Evolutionary conservation across 208 protist species (phyloP).

Genomic region (Acanthamoeba divionensis): DNA sequence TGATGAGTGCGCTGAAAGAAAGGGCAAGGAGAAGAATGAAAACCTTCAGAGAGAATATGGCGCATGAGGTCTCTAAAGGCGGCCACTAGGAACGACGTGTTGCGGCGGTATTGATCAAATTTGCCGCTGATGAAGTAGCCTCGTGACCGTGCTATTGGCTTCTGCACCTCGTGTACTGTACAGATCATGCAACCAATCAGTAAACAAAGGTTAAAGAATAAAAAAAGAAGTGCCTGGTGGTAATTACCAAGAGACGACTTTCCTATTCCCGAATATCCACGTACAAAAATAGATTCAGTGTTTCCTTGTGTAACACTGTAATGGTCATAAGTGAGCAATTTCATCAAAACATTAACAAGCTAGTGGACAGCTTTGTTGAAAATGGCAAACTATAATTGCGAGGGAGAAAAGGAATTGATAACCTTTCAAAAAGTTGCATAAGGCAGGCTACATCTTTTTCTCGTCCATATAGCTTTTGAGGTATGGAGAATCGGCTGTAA

Average conservation of each 20-base stretch:
- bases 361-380: too few species aligned
- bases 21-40: not conserved
- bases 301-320: not conserved
- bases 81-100: not conserved
- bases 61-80: conserved; percentile 34
- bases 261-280: conserved; percentile 38
- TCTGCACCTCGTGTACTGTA: too few species aligned
- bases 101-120: conserved; percentile 42
- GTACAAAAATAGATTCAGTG: not conserved
- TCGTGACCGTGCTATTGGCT: not conserved
- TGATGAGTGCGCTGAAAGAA: too few species aligned
- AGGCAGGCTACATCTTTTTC: not conserved
- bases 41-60: conserved; percentile 10
- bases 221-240: too few species aligned
- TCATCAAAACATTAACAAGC: too few species aligned
- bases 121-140: conserved; percentile 50
- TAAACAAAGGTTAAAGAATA: too few species aligned
- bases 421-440: not conserved
- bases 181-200: not conserved
- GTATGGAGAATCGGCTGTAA: not conserved
- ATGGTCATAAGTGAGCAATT: too few species aligned
- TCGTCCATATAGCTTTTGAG: not conserved
- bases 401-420: too few species aligned
- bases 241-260: conserved; percentile 16
- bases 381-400: too few species aligned